Evolutionary conservation across 2,329 filamentous ascomycete genomes (phyloP).

Genomic region (Magnaporthiopsis rhizophila): DNA sequence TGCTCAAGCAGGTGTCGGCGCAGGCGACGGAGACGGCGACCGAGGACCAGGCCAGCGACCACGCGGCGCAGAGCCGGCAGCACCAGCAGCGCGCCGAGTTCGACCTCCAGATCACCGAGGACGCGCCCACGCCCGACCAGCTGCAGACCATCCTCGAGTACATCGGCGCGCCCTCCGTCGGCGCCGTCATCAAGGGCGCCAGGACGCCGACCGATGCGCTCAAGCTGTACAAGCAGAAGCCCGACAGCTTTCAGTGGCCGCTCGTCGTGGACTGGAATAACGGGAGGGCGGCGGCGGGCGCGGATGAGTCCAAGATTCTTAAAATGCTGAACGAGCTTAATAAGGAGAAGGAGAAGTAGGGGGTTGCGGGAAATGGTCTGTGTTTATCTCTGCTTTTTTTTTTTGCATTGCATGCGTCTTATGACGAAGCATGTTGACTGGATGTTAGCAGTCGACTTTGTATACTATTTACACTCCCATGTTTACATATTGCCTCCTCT

Average conservation of each 20-base stretch:
- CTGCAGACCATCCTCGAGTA: slow-evolving; percentile 29
- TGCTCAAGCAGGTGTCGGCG: slow-evolving; percentile 75
- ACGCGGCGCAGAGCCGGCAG: slow-evolving; percentile 48
- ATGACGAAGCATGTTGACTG: background rate
- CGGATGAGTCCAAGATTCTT: slow-evolving; percentile 81
- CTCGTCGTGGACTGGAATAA: slow-evolving; percentile 95
- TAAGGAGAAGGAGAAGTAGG: slow-evolving; percentile 16
- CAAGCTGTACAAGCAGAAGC: slow-evolving; percentile 65
- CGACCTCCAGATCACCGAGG: slow-evolving; percentile 52
- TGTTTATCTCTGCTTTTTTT: slow-evolving; percentile 1
- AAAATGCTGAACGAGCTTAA: slow-evolving; percentile 60
- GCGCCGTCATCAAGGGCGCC: slow-evolving; percentile 64
- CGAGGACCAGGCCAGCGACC: slow-evolving; percentile 64
- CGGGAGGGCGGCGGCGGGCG: slow-evolving; percentile 69
- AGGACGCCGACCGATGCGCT: slow-evolving; percentile 68
- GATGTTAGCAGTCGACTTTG: background rate
- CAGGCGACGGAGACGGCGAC: slow-evolving; percentile 60
- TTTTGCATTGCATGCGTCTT: background rate
- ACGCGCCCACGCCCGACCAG: slow-evolving; percentile 51
- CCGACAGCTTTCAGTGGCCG: slow-evolving; percentile 63
- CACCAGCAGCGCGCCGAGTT: slow-evolving; percentile 57
- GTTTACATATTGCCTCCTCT: background rate
- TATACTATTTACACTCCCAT: background rate
- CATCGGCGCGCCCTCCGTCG: slow-evolving; percentile 54
- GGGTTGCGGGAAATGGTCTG: background rate